Percentiles rank a stretch among this genome's conserved stretches.
phyloP scores from a whole-genome alignment of 805 yeast genomes.

The Nakazawaea holstii region DNA sequence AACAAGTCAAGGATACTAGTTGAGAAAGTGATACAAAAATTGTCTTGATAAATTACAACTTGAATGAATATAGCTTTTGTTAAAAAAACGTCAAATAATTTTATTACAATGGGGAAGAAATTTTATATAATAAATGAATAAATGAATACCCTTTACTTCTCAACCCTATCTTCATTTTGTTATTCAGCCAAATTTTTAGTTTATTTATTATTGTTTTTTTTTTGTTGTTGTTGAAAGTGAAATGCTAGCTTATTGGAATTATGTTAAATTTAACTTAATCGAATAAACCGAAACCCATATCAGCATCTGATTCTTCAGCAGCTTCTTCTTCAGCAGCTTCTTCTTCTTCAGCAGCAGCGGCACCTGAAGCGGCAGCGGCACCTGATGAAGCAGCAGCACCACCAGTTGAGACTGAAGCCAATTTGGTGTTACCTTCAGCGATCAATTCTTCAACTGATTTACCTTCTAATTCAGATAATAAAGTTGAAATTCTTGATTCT shows the following conservation, averaged over 20 bases:
- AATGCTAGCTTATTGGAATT: neutral
- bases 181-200: neutral
- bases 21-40: slow-evolving; percentile 13
- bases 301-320: slow-evolving; percentile 61
- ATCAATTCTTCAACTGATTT: slow-evolving; percentile 86
- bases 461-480: slow-evolving; percentile 87
- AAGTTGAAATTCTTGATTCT: slow-evolving; percentile 74
- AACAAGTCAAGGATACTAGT: slow-evolving; percentile 16
- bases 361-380: slow-evolving; percentile 68
- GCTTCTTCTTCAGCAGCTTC: slow-evolving; percentile 64
- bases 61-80: neutral
- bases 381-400: slow-evolving; percentile 88
- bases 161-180: too few species aligned
- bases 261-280: slow-evolving; percentile 19
- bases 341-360: slow-evolving; percentile 64
- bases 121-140: too few species aligned
- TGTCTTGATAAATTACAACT: neutral
- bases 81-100: neutral
- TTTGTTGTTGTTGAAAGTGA: neutral
- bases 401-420: slow-evolving; percentile 96
- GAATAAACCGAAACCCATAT: slow-evolving; percentile 63
- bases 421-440: slow-evolving; percentile 92
- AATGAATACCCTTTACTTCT: too few species aligned
- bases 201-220: neutral
- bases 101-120: neutral